Evolutionary conservation across 805 yeast species (phyloP).

Genomic region (Candida krabiensis): DNA sequence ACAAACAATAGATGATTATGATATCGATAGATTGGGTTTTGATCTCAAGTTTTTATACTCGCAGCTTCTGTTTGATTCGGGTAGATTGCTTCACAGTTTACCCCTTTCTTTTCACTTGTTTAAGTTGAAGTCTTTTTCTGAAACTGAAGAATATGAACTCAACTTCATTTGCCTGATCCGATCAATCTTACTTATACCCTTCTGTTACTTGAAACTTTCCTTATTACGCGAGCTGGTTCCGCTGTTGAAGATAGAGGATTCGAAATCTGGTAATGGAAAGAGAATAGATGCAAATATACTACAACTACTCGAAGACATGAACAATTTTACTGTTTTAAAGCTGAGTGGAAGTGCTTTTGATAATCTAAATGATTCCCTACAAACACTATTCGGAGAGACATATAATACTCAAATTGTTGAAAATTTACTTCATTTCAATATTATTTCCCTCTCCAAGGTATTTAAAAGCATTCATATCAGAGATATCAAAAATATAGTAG

Average conservation of each 20-base stretch:
- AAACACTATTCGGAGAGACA: background rate
- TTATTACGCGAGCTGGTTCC: conserved; percentile 3
- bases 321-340: background rate
- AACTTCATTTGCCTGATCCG: conserved; percentile 4
- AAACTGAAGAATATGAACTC: conserved; percentile 1
- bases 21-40: conserved; percentile 2
- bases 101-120: conserved; percentile 4
- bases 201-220: conserved; percentile 12
- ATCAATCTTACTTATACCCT: conserved; percentile 13
- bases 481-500: conserved; percentile 14
- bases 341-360: background rate
- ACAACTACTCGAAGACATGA: background rate
- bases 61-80: conserved; percentile 1
- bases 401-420: background rate
- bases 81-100: conserved; percentile 2
- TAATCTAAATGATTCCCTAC: background rate
- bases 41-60: conserved; percentile 8
- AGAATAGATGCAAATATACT: background rate
- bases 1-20: background rate
- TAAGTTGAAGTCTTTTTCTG: background rate
- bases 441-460: conserved; percentile 21
- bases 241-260: background rate
- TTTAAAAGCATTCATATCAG: conserved; percentile 20
- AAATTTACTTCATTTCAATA: conserved; percentile 22
- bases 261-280: background rate